These are phyloP conservation scores for Gautieria morchelliformis DNA, from an alignment of 768 basidiomycete species.

Conservation along the genomic window DNA sequence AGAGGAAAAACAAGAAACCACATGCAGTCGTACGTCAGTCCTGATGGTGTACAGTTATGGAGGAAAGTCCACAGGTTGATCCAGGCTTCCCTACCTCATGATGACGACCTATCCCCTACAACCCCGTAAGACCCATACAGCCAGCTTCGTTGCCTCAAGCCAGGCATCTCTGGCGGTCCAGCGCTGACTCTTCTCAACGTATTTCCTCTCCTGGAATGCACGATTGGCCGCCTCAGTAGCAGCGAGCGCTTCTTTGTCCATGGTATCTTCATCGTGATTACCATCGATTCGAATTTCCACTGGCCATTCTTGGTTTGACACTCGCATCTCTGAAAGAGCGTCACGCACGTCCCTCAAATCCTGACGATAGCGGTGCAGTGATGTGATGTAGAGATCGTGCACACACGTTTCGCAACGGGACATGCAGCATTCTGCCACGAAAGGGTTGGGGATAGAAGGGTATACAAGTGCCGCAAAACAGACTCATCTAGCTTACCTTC, in stretches of 20 bases:
- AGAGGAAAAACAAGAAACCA: too few relatives aligned
- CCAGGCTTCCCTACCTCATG: neutral
- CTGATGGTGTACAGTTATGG: too few relatives aligned
- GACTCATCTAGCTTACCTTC: conserved; percentile 42
- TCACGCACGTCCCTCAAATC: conserved; percentile 41
- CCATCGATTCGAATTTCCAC: conserved; percentile 26
- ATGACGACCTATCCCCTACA: neutral
- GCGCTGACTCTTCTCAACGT: neutral
- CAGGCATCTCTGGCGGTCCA: neutral
- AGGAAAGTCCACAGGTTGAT: too few relatives aligned
- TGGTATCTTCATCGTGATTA: neutral
- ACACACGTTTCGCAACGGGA: conserved; percentile 89
- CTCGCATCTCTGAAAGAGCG: conserved; percentile 34
- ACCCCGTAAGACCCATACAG: conserved; percentile 2
- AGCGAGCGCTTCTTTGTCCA: neutral
- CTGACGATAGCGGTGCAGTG: conserved; percentile 50
- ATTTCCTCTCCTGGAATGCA: neutral
- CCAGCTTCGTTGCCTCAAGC: conserved; percentile 1
- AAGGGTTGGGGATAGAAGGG: neutral
- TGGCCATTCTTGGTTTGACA: conserved; percentile 64
- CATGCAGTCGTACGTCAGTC: too few relatives aligned
- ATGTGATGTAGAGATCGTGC: conserved; percentile 81
- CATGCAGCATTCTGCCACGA: conserved; percentile 78
- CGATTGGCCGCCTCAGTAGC: neutral
- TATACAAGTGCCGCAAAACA: neutral